Percentiles rank a stretch among this genome's conserved stretches.
phyloP scores from a whole-genome alignment of 345 rosid species.

The Brassica juncea region DNA sequence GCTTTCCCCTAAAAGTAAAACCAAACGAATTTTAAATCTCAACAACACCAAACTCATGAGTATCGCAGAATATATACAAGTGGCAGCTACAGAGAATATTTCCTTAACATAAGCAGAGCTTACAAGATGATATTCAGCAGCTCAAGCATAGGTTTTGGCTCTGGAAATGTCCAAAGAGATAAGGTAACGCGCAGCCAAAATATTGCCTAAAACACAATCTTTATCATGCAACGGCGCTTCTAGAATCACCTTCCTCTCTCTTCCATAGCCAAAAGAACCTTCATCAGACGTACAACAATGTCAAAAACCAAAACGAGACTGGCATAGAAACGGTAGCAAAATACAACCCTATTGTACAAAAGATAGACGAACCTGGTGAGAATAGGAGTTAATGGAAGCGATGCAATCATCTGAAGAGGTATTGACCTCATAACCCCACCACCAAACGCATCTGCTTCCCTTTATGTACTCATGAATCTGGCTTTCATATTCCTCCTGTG shows the following conservation, averaged over 20 bases:
- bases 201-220: slow-evolving; percentile 70
- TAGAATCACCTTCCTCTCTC: slow-evolving; percentile 58
- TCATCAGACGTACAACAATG: slow-evolving; percentile 8
- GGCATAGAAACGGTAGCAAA: background rate
- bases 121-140: slow-evolving; percentile 65
- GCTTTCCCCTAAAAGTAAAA: slow-evolving; percentile 28
- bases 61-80: no score
- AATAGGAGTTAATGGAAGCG: slow-evolving; percentile 64
- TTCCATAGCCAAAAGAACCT: slow-evolving; percentile 77
- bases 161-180: slow-evolving; percentile 47
- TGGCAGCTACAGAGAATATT: background rate
- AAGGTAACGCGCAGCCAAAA: slow-evolving; percentile 74
- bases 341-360: background rate
- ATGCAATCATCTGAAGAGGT: slow-evolving; percentile 68
- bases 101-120: slow-evolving; percentile 10
- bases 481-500: slow-evolving; percentile 20
- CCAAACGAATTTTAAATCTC: no score
- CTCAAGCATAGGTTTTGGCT: slow-evolving; percentile 42
- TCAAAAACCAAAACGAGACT: background rate
- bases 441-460: slow-evolving; percentile 50
- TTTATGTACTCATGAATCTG: slow-evolving; percentile 26
- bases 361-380: slow-evolving; percentile 53
- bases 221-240: slow-evolving; percentile 61
- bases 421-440: slow-evolving; percentile 79
- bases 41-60: background rate